Evolutionary conservation across 164 flowering plant genomes (phyloP).

Genomic region (Tetrastigma voinierianum): DNA sequence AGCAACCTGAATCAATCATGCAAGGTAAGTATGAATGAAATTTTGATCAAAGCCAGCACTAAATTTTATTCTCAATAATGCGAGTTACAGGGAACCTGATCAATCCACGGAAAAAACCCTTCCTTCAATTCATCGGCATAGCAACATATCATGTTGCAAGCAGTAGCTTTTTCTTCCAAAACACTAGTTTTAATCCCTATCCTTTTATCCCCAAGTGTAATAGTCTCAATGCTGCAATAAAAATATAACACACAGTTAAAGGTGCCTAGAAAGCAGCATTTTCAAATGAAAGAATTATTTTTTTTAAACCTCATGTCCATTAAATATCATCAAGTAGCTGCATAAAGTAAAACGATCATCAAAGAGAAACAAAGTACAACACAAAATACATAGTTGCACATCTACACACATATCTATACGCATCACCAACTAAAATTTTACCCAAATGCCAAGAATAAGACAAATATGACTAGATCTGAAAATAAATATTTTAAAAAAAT

Average conservation of each 20-base stretch:
- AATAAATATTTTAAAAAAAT: not conserved
- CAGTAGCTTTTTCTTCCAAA: conserved; percentile 78
- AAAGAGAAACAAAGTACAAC: no score
- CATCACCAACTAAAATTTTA: no score
- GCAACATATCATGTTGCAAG: conserved; percentile 81
- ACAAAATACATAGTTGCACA: no score
- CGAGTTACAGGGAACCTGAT: conserved; percentile 44
- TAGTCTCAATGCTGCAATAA: conserved; percentile 63
- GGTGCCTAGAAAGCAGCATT: no score
- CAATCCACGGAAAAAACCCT: conserved; percentile 83
- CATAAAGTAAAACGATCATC: no score
- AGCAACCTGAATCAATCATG: conserved; percentile 48
- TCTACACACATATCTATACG: no score
- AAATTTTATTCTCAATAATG: not conserved
- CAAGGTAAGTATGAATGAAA: not conserved
- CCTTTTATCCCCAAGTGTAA: conserved; percentile 75
- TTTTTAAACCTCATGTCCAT: no score
- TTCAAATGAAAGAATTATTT: no score
- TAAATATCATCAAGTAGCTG: no score
- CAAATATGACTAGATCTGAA: no score
- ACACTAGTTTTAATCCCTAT: conserved; percentile 76
- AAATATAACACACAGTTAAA: not conserved
- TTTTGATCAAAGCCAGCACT: no score
- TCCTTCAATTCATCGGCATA: conserved; percentile 83
- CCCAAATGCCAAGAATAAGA: no score